Conservation (phyloP, 192 early-diverging fungal genomes). For the Coemansia sp. region DNA sequence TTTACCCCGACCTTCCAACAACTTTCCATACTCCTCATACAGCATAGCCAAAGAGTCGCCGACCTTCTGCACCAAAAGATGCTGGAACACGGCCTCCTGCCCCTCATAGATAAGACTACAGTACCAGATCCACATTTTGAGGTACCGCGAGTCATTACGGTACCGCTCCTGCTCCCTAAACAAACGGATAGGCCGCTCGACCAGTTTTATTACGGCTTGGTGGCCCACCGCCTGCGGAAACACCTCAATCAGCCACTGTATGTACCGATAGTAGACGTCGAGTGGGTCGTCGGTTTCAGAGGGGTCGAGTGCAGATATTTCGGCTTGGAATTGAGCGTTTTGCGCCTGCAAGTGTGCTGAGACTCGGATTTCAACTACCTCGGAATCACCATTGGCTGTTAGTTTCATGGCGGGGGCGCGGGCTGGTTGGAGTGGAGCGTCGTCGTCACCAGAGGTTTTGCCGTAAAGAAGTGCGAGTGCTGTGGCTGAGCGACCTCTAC, state of each 20-base stretch:
- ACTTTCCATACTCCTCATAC: slow-evolving; percentile 77
- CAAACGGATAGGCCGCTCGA: slow-evolving; percentile 52
- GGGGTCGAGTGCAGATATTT: slow-evolving; percentile 34
- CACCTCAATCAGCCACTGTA: slow-evolving; percentile 65
- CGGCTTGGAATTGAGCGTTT: slow-evolving; percentile 43
- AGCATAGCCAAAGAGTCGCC: slow-evolving; percentile 65
- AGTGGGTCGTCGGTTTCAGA: slow-evolving; percentile 59
- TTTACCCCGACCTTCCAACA: slow-evolving; percentile 60
- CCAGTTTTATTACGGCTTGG: slow-evolving; percentile 57
- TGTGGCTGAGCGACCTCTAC: slow-evolving; percentile 67
- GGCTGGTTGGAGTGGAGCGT: slow-evolving; percentile 16
- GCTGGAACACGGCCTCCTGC: slow-evolving; percentile 75
- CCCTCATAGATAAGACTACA: slow-evolving; percentile 54
- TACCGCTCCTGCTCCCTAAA: slow-evolving; percentile 63
- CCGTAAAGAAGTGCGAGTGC: slow-evolving; percentile 49
- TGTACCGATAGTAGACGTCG: slow-evolving; percentile 63
- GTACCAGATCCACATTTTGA: slow-evolving; percentile 65
- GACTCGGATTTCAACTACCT: slow-evolving; percentile 7
- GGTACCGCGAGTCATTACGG: slow-evolving; percentile 63
- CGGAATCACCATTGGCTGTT: not conserved
- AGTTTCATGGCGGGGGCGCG: not conserved
- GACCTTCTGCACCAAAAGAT: slow-evolving; percentile 71
- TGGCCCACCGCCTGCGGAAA: slow-evolving; percentile 63
- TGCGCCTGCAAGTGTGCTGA: slow-evolving; percentile 34
- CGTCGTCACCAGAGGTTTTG: not conserved